Percentiles rank a stretch among this genome's conserved stretches.
phyloP scores from a whole-genome alignment of 2,329 filamentous ascomycete genomes.

The Neodidymelliopsis sp. region DNA sequence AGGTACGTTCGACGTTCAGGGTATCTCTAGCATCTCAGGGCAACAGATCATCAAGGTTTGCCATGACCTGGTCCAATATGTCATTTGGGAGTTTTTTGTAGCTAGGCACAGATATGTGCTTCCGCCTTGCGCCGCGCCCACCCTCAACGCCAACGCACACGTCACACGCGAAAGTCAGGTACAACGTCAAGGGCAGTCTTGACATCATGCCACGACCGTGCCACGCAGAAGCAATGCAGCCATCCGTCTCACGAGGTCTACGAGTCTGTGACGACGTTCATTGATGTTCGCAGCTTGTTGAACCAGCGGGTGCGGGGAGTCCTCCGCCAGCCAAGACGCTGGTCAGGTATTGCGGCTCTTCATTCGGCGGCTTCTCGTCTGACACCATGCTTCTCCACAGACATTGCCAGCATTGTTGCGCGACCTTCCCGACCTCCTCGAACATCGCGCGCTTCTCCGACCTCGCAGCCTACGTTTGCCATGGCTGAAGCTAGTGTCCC shows the following conservation, averaged over 20 bases:
- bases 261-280: constrained; percentile 16
- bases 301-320: constrained; percentile 21
- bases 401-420: constrained; percentile 27
- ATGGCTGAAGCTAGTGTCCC: neutral
- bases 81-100: no score
- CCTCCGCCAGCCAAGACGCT: constrained; percentile 18
- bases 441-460: neutral
- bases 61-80: no score
- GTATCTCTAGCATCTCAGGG: neutral
- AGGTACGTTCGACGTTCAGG: neutral
- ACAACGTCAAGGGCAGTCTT: neutral
- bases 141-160: constrained; percentile 19
- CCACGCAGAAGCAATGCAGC: neutral
- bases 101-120: no score
- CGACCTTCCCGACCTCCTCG: constrained; percentile 13
- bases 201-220: neutral
- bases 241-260: constrained; percentile 1
- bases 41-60: no score
- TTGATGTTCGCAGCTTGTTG: constrained; percentile 3
- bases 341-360: constrained; percentile 8
- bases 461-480: neutral
- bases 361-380: constrained; percentile 23
- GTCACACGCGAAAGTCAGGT: constrained; percentile 16
- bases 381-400: constrained; percentile 23
- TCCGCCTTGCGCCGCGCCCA: neutral